Evolutionary conservation across 352 stramenopile species (phyloP).

Genomic region (Phytopythium boreale): DNA sequence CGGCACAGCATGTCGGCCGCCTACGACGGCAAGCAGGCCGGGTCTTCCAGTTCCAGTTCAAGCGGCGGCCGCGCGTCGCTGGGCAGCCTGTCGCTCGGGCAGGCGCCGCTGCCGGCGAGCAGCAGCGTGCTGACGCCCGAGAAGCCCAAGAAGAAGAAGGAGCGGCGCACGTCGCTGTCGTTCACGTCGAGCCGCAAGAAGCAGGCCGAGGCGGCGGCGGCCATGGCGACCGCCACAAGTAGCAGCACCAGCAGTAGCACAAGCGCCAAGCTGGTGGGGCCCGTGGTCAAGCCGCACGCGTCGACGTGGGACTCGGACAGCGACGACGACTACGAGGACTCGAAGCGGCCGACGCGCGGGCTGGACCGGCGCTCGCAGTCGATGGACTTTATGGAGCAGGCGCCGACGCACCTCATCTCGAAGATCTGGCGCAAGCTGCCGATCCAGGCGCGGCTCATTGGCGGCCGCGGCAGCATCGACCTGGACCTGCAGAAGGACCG

Average conservation of each 20-base stretch:
- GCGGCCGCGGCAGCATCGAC: slow-evolving; percentile 46
- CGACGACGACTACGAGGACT: slow-evolving; percentile 71
- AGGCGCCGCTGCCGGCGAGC: background rate
- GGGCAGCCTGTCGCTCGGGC: background rate
- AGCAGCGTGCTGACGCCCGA: slow-evolving; percentile 16
- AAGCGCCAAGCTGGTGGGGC: too few relatives aligned
- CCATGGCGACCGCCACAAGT: background rate
- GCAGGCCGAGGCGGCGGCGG: slow-evolving; percentile 10
- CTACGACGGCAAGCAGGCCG: too few relatives aligned
- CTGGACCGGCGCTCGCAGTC: slow-evolving; percentile 60
- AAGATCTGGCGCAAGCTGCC: slow-evolving; percentile 82
- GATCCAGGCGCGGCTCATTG: slow-evolving; percentile 63
- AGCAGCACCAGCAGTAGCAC: background rate
- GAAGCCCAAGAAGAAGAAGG: slow-evolving; percentile 30
- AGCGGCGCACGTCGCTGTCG: slow-evolving; percentile 38
- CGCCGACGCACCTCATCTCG: slow-evolving; percentile 64
- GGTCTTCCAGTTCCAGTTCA: too few relatives aligned
- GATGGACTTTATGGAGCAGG: slow-evolving; percentile 81
- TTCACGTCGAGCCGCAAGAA: slow-evolving; percentile 39
- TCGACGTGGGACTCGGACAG: slow-evolving; percentile 71
- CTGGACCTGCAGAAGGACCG: slow-evolving; percentile 62
- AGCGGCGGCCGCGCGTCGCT: slow-evolving; percentile 6
- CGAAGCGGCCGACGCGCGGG: slow-evolving; percentile 49
- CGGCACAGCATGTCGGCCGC: slow-evolving; percentile 11
- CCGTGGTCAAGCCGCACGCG: too few relatives aligned